phyloP scores from a whole-genome alignment of 257 asterid genomes.

The Schizonepeta tenuifolia region DNA sequence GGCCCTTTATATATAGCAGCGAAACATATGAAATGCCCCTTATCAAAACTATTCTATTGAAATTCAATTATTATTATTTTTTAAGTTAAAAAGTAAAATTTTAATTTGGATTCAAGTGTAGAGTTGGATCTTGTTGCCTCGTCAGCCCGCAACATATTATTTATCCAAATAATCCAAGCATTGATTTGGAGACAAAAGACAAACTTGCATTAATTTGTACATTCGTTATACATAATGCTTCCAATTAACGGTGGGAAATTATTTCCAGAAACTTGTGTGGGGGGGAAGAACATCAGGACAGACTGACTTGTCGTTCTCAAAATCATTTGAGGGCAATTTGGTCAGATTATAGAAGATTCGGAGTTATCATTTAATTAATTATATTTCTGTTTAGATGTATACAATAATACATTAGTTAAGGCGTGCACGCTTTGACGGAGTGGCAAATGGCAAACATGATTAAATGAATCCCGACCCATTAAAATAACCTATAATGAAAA shows the following conservation, averaged over 20 bases:
- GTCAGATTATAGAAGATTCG: not conserved
- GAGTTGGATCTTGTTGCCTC: not conserved
- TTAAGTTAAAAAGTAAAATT: no score
- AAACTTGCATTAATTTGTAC: not conserved
- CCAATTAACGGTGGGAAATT: not conserved
- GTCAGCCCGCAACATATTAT: not conserved
- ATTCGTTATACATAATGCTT: constrained; percentile 2
- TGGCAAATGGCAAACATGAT: not conserved
- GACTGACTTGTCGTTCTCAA: constrained; percentile 3
- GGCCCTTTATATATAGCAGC: no score
- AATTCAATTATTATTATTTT: no score
- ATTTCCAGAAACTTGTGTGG: not conserved
- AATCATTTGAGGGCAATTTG: constrained; percentile 11
- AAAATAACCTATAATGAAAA: not conserved
- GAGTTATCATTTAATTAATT: no score
- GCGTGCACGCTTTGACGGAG: not conserved
- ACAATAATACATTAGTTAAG: not conserved
- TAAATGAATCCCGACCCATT: not conserved
- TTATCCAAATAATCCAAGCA: not conserved
- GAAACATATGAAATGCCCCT: no score
- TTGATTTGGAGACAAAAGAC: not conserved
- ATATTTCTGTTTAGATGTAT: no score
- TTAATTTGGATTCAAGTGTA: not conserved
- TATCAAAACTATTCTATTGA: no score
- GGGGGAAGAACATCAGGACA: not conserved